Conservation (phyloP, 768 basidiomycete genomes). For the Phallus indusiatus region DNA sequence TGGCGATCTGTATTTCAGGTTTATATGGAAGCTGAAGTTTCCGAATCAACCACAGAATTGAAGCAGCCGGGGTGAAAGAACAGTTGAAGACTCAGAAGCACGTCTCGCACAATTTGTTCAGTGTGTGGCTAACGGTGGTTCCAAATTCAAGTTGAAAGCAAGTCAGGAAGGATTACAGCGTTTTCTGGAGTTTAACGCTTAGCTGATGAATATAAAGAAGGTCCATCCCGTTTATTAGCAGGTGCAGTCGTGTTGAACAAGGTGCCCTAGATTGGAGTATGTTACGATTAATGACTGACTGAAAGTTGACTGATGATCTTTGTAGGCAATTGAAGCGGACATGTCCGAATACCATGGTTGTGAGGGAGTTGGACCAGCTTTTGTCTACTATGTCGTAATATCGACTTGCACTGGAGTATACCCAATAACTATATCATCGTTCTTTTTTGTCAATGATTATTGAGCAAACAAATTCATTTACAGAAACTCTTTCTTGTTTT, state of each 20-base stretch:
- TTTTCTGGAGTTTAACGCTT: constrained; percentile 69
- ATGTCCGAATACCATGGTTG: constrained; percentile 74
- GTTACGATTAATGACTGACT: constrained; percentile 23
- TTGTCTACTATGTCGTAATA: constrained; percentile 58
- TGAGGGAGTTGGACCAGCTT: constrained; percentile 65
- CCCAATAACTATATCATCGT: not conserved
- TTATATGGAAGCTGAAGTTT: constrained; percentile 79
- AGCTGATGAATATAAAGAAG: constrained; percentile 77
- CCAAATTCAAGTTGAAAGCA: constrained; percentile 48
- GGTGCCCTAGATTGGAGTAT: constrained; percentile 73
- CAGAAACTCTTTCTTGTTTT: no score
- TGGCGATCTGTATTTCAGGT: constrained; percentile 89
- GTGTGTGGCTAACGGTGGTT: constrained; percentile 44
- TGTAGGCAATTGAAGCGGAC: constrained; percentile 60
- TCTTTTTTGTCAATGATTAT: no score
- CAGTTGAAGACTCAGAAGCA: constrained; percentile 58
- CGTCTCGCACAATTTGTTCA: constrained; percentile 55
- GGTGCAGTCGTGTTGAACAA: constrained; percentile 39
- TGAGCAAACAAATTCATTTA: no score
- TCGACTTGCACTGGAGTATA: not conserved
- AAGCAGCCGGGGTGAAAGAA: constrained; percentile 53
- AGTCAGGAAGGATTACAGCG: constrained; percentile 51
- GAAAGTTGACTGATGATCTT: constrained; percentile 8
- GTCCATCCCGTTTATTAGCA: constrained; percentile 25
- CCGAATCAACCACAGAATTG: constrained; percentile 69